Conservation (phyloP, 83 land plant species). For the Isoetes engelmannii region DNA sequence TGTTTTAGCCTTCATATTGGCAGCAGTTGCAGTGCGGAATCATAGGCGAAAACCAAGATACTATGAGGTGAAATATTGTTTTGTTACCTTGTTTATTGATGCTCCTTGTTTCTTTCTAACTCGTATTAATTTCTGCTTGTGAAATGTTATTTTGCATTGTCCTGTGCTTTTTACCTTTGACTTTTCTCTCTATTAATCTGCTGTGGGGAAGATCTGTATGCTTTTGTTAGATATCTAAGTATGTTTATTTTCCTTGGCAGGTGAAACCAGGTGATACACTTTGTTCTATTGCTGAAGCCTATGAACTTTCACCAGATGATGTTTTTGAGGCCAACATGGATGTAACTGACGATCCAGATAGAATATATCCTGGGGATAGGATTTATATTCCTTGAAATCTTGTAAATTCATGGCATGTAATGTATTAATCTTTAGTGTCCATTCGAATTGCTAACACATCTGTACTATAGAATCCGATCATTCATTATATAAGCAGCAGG, state of each 20-base stretch:
- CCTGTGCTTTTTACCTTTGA: not conserved
- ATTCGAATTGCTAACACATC: too few species aligned
- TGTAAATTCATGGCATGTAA: too few species aligned
- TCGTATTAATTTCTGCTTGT: not conserved
- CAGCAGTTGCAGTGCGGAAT: slow-evolving; percentile 8
- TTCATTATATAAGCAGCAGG: too few species aligned
- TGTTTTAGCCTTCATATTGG: not conserved
- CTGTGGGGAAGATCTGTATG: not conserved
- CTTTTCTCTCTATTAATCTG: not conserved
- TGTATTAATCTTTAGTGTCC: too few species aligned
- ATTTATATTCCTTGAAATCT: slow-evolving; percentile 1
- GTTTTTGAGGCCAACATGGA: slow-evolving; percentile 16
- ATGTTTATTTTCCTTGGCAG: not conserved
- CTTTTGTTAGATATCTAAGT: not conserved
- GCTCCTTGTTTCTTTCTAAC: not conserved
- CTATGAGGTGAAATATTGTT: not conserved
- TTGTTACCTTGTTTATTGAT: not conserved
- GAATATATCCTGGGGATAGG: slow-evolving; percentile 11
- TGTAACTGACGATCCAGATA: slow-evolving; percentile 12
- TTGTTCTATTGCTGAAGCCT: slow-evolving; percentile 3
- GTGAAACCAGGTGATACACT: slow-evolving; percentile 9
- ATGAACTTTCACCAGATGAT: slow-evolving; percentile 10
- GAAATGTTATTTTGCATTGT: not conserved
- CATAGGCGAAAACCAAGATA: slow-evolving; percentile 8
- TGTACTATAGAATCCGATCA: too few species aligned